Percentiles rank a stretch among this genome's conserved stretches.
Evolutionary conservation across 1,284 basidiomycete species (phyloP).

Genomic region (Pseudozyma sp.): DNA sequence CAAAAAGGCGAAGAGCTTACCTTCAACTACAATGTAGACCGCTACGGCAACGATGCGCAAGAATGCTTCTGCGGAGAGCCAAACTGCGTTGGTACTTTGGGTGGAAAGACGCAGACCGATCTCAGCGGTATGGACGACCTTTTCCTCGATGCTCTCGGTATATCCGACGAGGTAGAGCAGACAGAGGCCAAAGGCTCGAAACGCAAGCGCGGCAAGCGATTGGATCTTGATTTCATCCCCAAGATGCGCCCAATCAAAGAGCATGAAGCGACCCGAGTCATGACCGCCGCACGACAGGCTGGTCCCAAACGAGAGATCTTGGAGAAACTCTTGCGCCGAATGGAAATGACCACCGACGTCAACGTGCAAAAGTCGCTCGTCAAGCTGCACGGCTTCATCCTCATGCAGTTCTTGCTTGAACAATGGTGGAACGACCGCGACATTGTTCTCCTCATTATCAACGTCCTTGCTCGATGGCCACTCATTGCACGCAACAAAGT

Average conservation of each 20-base stretch:
- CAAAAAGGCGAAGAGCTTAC: slow-evolving; percentile 90
- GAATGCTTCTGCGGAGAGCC: slow-evolving; percentile 94
- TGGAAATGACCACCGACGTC: slow-evolving; percentile 88
- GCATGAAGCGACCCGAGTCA: slow-evolving; percentile 87
- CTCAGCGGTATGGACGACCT: slow-evolving; percentile 91
- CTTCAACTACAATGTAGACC: slow-evolving; percentile 99
- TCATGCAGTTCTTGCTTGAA: slow-evolving; percentile 88
- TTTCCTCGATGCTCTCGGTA: slow-evolving; percentile 95
- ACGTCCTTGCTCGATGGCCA: slow-evolving; percentile 75
- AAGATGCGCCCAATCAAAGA: slow-evolving; percentile 79
- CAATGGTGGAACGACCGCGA: slow-evolving; percentile 82
- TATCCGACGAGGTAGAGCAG: slow-evolving; percentile 86
- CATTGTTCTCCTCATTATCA: slow-evolving; percentile 76
- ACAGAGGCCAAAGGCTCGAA: slow-evolving; percentile 84
- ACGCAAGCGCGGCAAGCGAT: slow-evolving; percentile 89
- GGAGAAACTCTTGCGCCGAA: slow-evolving; percentile 83
- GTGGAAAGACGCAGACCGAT: slow-evolving; percentile 98
- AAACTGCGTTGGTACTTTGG: slow-evolving; percentile 94
- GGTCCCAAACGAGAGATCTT: slow-evolving; percentile 83
- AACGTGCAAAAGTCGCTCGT: slow-evolving; percentile 85
- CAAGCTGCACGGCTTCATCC: slow-evolving; percentile 90
- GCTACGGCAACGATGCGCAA: slow-evolving; percentile 97
- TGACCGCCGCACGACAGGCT: slow-evolving; percentile 90
- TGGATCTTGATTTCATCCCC: slow-evolving; percentile 88
- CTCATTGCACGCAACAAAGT: slow-evolving; percentile 91